Percentiles rank a stretch among this genome's conserved stretches.
These are phyloP conservation scores for Annulohypoxylon truncatum DNA, from an alignment of 2,329 filamentous ascomycete genomes.

Conservation along the genomic window DNA sequence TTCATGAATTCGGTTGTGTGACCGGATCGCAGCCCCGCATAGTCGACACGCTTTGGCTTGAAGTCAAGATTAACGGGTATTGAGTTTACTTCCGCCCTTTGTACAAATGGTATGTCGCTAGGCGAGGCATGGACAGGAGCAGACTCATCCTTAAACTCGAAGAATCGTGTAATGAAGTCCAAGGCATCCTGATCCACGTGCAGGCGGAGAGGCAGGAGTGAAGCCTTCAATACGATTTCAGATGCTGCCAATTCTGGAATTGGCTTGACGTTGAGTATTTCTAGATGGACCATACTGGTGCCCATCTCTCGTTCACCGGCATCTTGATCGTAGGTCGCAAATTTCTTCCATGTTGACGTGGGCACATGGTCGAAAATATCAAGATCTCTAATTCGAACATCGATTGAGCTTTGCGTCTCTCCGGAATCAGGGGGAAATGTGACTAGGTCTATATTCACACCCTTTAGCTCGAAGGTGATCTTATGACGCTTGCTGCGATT, in stretches of 20 bases:
- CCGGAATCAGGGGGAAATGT: slow-evolving; percentile 80
- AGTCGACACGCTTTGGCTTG: slow-evolving; percentile 98
- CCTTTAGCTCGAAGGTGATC: slow-evolving; percentile 91
- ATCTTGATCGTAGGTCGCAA: slow-evolving; percentile 91
- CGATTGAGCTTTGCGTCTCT: slow-evolving; percentile 88
- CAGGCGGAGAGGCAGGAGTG: slow-evolving; percentile 83
- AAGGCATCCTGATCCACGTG: slow-evolving; percentile 98
- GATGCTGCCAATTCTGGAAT: slow-evolving; percentile 85
- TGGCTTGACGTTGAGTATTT: slow-evolving; percentile 88
- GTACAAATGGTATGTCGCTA: slow-evolving; percentile 85
- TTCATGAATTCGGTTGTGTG: slow-evolving; percentile 99
- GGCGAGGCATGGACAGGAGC: slow-evolving; percentile 66
- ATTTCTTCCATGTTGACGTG: slow-evolving; percentile 98
- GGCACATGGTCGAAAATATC: slow-evolving; percentile 95
- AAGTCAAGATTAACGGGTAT: slow-evolving; percentile 90
- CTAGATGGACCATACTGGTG: slow-evolving; percentile 89
- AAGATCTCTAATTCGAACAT: slow-evolving; percentile 83
- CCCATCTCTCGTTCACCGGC: slow-evolving; percentile 87
- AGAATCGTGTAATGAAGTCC: slow-evolving; percentile 97
- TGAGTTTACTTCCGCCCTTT: slow-evolving; percentile 86
- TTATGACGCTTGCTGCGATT: slow-evolving; percentile 91
- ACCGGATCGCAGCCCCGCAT: slow-evolving; percentile 89
- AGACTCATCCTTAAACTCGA: slow-evolving; percentile 91
- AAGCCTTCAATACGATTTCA: slow-evolving; percentile 85
- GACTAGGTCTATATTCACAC: slow-evolving; percentile 84